These are phyloP conservation scores for Xylaria acuta DNA, from an alignment of 495 filamentous ascomycete species.

Conservation along the genomic window DNA sequence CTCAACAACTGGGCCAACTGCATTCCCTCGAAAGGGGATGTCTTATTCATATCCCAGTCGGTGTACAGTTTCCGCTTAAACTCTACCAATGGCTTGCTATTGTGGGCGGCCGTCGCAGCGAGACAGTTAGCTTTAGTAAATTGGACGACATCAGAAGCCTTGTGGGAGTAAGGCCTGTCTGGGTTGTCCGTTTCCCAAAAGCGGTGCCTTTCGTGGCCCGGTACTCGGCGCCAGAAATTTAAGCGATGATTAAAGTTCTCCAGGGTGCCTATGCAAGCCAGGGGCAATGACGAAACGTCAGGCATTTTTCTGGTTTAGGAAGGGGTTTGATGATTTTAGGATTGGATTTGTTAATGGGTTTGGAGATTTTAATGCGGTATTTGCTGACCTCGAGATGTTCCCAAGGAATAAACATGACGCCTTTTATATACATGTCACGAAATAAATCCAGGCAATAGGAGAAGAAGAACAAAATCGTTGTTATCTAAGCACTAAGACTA, in stretches of 20 bases:
- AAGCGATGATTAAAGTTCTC: background rate
- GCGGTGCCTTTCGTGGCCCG: background rate
- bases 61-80: background rate
- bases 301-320: background rate
- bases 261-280: background rate
- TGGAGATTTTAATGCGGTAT: background rate
- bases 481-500: background rate
- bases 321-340: background rate
- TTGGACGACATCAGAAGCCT: background rate
- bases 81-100: background rate
- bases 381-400: background rate
- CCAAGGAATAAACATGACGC: background rate
- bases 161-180: background rate
- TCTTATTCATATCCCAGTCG: background rate
- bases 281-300: background rate
- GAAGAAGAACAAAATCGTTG: background rate
- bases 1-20: background rate
- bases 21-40: background rate
- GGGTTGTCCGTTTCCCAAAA: conserved; percentile 12
- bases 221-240: background rate
- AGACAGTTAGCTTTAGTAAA: conserved; percentile 11
- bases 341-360: background rate
- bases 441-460: background rate
- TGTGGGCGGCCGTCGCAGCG: background rate
- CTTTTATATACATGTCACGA: background rate